Evolutionary conservation across 176 grass and related monocot species (phyloP).

Genomic region (Oryza meyeriana): DNA sequence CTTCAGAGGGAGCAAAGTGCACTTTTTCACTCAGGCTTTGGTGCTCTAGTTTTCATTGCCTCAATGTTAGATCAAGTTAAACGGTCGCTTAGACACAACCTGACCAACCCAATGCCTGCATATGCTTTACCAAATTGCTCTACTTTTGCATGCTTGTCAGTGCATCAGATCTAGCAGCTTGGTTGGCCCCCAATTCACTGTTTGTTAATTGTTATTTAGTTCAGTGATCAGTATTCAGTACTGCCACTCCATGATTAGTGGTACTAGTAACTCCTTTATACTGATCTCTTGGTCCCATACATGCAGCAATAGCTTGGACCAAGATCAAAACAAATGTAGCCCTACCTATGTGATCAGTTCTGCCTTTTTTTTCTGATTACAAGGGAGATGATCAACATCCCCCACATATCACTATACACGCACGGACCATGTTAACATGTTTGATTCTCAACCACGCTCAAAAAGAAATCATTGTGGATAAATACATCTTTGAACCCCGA

Average conservation of each 20-base stretch:
- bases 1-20: background rate
- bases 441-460: no score
- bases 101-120: background rate
- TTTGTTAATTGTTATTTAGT: background rate
- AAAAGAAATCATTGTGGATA: background rate
- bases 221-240: background rate
- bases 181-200: no score
- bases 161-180: background rate
- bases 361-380: background rate
- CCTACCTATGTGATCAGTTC: background rate
- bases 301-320: background rate
- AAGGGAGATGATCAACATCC: no score
- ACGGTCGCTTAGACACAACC: background rate
- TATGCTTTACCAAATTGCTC: background rate
- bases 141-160: background rate
- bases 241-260: background rate
- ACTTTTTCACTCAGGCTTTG: slow-evolving; percentile 14
- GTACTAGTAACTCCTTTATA: background rate
- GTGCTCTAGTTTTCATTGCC: background rate
- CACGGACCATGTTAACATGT: no score
- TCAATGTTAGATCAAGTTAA: background rate
- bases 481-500: background rate
- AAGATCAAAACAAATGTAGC: background rate
- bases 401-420: no score
- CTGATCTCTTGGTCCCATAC: background rate